These are phyloP conservation scores for Miamiensis avidus DNA, from an alignment of 169 alveolate genomes.

Conservation along the genomic window DNA sequence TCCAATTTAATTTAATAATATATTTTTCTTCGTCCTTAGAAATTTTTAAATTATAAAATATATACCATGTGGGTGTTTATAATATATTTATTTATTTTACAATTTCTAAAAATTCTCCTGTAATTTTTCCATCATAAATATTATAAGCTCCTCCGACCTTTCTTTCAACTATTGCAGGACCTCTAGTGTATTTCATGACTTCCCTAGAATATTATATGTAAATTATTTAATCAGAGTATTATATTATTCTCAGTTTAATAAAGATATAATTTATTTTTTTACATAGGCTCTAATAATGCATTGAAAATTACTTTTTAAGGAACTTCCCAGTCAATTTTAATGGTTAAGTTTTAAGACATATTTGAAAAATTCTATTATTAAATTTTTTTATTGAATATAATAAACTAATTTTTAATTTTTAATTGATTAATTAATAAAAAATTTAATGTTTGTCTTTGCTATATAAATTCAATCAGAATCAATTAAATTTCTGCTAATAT, in stretches of 20 bases:
- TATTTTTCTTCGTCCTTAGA: background rate
- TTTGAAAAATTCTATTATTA: too few relatives aligned
- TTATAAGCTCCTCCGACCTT: background rate
- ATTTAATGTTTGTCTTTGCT: too few relatives aligned
- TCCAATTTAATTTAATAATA: background rate
- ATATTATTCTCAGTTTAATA: background rate
- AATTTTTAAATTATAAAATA: too few relatives aligned
- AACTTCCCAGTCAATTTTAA: background rate
- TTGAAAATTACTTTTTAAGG: background rate
- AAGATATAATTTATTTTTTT: background rate
- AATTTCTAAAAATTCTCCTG: background rate
- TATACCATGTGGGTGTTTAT: background rate
- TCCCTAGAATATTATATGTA: background rate
- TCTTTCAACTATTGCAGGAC: background rate
- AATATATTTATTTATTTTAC: conserved; percentile 6
- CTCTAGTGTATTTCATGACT: background rate
- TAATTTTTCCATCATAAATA: background rate
- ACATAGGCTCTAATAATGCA: background rate
- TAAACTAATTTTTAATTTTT: too few relatives aligned
- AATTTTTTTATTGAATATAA: too few relatives aligned
- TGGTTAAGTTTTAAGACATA: background rate
- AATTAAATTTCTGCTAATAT: too few relatives aligned
- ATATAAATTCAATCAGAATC: too few relatives aligned
- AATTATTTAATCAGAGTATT: background rate
- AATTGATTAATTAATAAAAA: too few relatives aligned